Percentiles rank a stretch among this genome's conserved stretches.
Conservation (phyloP, 1,139 yeast genomes). For the Zygoascus sp. region DNA sequence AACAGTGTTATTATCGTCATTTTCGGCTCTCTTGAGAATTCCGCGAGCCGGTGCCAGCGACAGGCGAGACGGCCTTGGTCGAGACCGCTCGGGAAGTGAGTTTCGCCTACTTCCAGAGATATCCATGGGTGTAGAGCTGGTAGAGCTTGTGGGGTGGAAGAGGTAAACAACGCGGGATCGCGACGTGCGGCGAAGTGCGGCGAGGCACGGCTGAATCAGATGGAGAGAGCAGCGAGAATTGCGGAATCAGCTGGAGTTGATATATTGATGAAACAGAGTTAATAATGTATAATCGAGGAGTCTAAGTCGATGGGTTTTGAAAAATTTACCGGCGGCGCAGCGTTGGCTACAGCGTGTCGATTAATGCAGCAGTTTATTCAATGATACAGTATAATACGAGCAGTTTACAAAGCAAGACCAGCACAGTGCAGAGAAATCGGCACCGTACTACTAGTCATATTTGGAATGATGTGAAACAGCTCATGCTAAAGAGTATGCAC, state of each 20-base stretch:
- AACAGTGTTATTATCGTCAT: slow-evolving; percentile 25
- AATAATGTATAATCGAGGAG: no score
- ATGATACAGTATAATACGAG: no score
- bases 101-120: slow-evolving; percentile 4
- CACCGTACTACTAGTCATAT: no score
- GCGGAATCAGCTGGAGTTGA: not conserved
- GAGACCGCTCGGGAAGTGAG: slow-evolving; percentile 6
- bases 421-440: no score
- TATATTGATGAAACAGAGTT: not conserved
- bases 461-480: no score
- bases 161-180: slow-evolving; percentile 9
- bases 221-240: not conserved
- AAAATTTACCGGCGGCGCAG: no score
- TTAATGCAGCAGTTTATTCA: no score
- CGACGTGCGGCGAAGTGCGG: not conserved
- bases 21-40: slow-evolving; percentile 20
- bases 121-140: not conserved
- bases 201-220: not conserved
- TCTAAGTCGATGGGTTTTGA: no score
- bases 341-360: no score
- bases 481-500: no score
- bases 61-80: slow-evolving; percentile 14
- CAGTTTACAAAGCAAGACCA: no score
- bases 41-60: slow-evolving; percentile 24
- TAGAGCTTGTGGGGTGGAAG: not conserved